phyloP scores from a whole-genome alignment of 805 yeast genomes.

The Lachancea sp. region DNA sequence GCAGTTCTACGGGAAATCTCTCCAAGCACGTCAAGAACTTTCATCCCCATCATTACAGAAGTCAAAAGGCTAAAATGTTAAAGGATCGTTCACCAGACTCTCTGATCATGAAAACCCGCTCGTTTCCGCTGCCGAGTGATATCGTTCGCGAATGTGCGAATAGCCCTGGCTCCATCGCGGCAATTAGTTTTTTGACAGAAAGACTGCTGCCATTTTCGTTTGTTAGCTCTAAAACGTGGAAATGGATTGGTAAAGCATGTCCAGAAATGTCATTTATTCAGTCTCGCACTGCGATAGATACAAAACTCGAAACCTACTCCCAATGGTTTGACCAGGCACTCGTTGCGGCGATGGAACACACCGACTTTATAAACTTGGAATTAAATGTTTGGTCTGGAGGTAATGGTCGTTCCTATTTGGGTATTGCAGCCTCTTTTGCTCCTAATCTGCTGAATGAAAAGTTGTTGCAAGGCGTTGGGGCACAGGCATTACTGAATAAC shows the following conservation, averaged over 20 bases:
- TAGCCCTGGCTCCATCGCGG: neutral
- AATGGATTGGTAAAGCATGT: neutral
- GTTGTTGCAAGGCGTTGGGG: neutral
- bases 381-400: neutral
- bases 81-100: neutral
- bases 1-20: conserved; percentile 3
- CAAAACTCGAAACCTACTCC: too few species aligned
- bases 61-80: neutral
- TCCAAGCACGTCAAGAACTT: neutral
- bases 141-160: neutral
- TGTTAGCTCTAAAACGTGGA: neutral
- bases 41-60: neutral
- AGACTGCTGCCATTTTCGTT: neutral
- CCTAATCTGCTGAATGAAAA: neutral
- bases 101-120: neutral
- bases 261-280: too few species aligned
- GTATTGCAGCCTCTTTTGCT: neutral
- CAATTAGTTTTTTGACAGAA: neutral
- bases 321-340: neutral
- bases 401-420: neutral
- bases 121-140: neutral
- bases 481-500: neutral
- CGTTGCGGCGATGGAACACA: neutral
- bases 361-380: neutral
- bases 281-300: too few species aligned